Evolutionary conservation across 352 stramenopile genomes (phyloP), one percentile per base, ranked within the genome.

Genomic region (Globisporangium irregulare): DNA sequence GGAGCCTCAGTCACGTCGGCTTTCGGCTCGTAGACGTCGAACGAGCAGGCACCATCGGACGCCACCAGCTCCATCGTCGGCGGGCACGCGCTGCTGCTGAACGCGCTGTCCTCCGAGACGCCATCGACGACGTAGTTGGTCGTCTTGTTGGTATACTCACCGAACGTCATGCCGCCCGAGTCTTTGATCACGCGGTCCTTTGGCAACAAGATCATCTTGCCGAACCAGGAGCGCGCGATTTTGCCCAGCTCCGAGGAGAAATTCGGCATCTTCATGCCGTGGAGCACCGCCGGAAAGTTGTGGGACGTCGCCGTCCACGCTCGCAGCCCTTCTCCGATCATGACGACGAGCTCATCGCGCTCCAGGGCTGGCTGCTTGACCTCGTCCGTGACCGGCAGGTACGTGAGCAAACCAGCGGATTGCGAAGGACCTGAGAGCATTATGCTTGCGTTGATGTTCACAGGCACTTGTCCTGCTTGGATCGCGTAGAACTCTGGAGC

Each of bases 291-390:
- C 18, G 54, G 53, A 50, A 75, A 65, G 41, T 48, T n/a, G 18
- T 66, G 48, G 38, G n/a, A 38, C 32, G 62, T 38, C 22, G 24
- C 36, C 4, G 62, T 61, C 69, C 69, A 75, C 20, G 65, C 62
- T 15, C 46, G 36, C 34, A 68, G 68, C 0, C 69, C 69, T 24
- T 75, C 69, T 41, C 69, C 69, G 53, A 77, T 65, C 71, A 77
- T 77, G 9, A 77, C 62, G 18, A 77, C 63, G 14, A 77, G 57
- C 56, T 77, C 71, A 38, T 77, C 71, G 14, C 61, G 43, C 18
- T 62, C 41, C 15, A 75, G 60, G n/a, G 68, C 36, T 8, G 60
- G 66, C 48, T 75, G 64, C 41, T 68, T 59, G 24, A 64, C 27
- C 38, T 72, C 58, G 5, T 53, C 24, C 12, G 62, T 34, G n/a